Evolutionary conservation across 2,329 filamentous ascomycete species (phyloP).

Genomic region (Didymella lethalis): DNA sequence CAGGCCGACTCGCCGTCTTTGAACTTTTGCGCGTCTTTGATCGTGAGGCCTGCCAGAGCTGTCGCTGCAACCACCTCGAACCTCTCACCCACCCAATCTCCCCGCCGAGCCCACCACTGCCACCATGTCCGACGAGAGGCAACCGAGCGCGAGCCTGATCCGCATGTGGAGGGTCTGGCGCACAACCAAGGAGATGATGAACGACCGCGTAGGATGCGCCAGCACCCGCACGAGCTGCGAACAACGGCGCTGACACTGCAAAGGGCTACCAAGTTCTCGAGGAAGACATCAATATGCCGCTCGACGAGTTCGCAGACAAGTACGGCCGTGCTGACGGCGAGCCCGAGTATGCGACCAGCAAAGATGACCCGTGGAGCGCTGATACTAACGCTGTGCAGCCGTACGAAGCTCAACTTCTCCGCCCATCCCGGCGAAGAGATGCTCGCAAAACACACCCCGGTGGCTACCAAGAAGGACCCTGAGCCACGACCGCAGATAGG

Average conservation of each 20-base stretch:
- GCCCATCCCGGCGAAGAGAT: slow-evolving; percentile 84
- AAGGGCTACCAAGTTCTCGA: slow-evolving; percentile 94
- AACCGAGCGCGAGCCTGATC: slow-evolving; percentile 45
- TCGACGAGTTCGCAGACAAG: slow-evolving; percentile 78
- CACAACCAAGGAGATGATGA: slow-evolving; percentile 94
- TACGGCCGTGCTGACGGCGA: slow-evolving; percentile 77
- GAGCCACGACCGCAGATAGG: slow-evolving; percentile 79
- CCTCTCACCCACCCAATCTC: slow-evolving; percentile 20
- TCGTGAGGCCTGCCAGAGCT: slow-evolving; percentile 20
- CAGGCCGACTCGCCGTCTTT: slow-evolving; percentile 11
- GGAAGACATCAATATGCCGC: slow-evolving; percentile 84
- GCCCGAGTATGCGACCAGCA: slow-evolving; percentile 69
- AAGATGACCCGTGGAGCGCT: slow-evolving; percentile 7
- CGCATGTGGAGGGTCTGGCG: slow-evolving; percentile 93
- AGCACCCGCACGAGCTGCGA: slow-evolving; percentile 22
- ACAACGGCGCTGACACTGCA: slow-evolving; percentile 28
- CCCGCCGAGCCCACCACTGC: slow-evolving; percentile 16
- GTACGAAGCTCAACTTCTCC: slow-evolving; percentile 84
- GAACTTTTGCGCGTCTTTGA: slow-evolving; percentile 45
- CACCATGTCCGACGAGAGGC: slow-evolving; percentile 42
- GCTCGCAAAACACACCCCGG: slow-evolving; percentile 82
- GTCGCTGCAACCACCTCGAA: slow-evolving; percentile 13
- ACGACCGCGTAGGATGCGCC: slow-evolving; percentile 75
- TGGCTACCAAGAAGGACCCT: slow-evolving; percentile 72
- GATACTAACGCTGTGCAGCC: slow-evolving; percentile 61